Base-by-base conservation (phyloP, 176 grass and related monocot species). In the Oryza coarctata region DNA sequence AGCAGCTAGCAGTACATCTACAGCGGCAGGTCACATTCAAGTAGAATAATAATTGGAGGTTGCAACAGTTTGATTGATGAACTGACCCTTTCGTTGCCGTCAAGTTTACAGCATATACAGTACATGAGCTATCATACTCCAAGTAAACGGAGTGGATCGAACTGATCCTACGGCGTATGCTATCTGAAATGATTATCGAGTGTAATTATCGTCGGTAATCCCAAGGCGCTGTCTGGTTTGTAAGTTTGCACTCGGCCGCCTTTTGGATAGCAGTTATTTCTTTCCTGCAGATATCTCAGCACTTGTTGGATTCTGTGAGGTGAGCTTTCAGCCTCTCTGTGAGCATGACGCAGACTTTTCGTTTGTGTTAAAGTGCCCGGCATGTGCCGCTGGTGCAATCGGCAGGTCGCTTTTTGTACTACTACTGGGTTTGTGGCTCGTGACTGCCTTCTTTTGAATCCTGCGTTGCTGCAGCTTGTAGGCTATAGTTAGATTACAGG, bases 311-410 rank as follows among this genome's bases (percentile, higher is more conserved):
- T 57, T 55, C 74, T 2, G 49, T n/a, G 55, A 45, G 35, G 15
- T 5, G 75, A 22, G 29, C 23, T 65, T 83, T 69, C 63, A 32
- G 68, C 60, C 7, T 68, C 45, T 33, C 60, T 55, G 68, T 36
- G 81, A 71, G 68, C 1, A 25, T n/a, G 66, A 35, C 9, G 26
- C 70, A 47, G 38, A 32, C 77, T 71, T 85, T 81, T 71, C 30
- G 38, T 0, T 7, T 47, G 81, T 31, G 38, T 9, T 88, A 70
- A 26, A 85, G 63, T 65, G 77, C 70, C 20, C 52, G 6, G 49
- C 82, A 85, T 65, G 82, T 85, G 77, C 82, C 40, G 29, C 29
- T 49, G 70, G 80, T 39, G 81, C 13, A 26, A 26, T 5, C n/a
- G 55, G 41, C 63, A 49, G 63, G 40, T 41, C 15, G 71, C 82